Percentiles rank a stretch among this genome's conserved stretches.
phyloP scores from a whole-genome alignment of 805 yeast genomes.

The Wickerhamiella nectarea region DNA sequence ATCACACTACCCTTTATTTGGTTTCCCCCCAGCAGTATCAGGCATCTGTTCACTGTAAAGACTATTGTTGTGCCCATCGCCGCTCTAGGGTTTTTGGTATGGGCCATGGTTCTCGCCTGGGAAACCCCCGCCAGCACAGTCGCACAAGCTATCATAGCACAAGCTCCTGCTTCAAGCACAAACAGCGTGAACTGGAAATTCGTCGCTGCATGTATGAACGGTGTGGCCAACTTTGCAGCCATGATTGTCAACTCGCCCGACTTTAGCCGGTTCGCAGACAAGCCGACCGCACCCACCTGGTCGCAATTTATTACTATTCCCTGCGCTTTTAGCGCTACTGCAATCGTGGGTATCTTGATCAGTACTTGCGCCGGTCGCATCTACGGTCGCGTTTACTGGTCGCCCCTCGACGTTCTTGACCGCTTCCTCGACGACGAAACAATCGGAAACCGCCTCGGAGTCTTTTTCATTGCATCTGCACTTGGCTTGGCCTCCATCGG shows the following conservation, averaged over 20 bases:
- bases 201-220: constrained; percentile 57
- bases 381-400: constrained; percentile 64
- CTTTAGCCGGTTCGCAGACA: constrained; percentile 65
- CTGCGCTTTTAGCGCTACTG: constrained; percentile 58
- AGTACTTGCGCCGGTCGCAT: constrained; percentile 58
- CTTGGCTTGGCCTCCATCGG: constrained; percentile 42
- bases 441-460: constrained; percentile 67
- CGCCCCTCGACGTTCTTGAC: constrained; percentile 62
- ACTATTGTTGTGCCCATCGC: constrained; percentile 67
- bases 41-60: constrained; percentile 71
- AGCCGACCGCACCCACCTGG: constrained; percentile 31
- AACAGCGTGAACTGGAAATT: constrained; percentile 55
- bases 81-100: constrained; percentile 62
- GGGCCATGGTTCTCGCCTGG: constrained; percentile 66
- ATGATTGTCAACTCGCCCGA: constrained; percentile 76
- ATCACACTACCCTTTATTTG: constrained; percentile 63
- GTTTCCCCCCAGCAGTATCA: constrained; percentile 64
- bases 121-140: constrained; percentile 48
- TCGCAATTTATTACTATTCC: constrained; percentile 56
- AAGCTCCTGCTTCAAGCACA: constrained; percentile 42
- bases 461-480: constrained; percentile 54
- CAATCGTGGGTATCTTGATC: constrained; percentile 69
- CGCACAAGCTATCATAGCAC: constrained; percentile 53
- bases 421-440: constrained; percentile 43
- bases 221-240: constrained; percentile 76